phyloP scores from a whole-genome alignment of 768 basidiomycete species.

The Termitomyces sp. region DNA sequence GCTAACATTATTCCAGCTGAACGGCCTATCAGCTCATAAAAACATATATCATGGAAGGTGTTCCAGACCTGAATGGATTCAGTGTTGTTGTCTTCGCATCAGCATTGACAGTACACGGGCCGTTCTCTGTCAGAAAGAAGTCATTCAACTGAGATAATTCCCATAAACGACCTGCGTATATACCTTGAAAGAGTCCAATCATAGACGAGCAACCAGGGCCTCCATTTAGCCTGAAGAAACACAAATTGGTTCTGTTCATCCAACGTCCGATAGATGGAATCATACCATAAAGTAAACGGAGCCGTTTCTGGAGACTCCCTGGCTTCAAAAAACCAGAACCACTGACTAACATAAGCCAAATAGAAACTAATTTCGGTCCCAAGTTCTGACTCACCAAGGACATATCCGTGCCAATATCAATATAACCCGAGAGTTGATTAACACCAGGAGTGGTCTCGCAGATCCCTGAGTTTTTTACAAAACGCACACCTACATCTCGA shows the following conservation, averaged over 20 bases:
- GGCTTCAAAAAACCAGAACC: constrained; percentile 74
- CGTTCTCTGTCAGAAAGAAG: constrained; percentile 38
- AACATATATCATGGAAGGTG: background rate
- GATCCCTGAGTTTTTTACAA: constrained; percentile 54
- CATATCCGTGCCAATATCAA: constrained; percentile 52
- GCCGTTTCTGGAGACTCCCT: constrained; percentile 53
- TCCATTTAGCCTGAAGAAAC: constrained; percentile 41
- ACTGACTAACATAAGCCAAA: constrained; percentile 26
- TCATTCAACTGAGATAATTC: background rate
- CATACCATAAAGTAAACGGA: constrained; percentile 60
- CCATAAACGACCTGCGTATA: background rate
- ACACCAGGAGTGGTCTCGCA: constrained; percentile 65
- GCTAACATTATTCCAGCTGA: constrained; percentile 63
- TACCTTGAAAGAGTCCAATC: constrained; percentile 63
- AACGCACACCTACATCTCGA: constrained; percentile 33
- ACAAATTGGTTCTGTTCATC: background rate
- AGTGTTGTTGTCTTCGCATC: constrained; percentile 46
- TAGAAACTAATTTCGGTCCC: background rate
- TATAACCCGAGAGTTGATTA: constrained; percentile 55
- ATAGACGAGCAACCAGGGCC: constrained; percentile 60
- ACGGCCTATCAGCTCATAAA: background rate
- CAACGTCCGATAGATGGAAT: background rate
- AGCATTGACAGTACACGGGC: constrained; percentile 54
- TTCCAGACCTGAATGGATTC: constrained; percentile 53
- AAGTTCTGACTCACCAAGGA: constrained; percentile 40